These are phyloP conservation scores for Aspergillus sp. DNA, from an alignment of 2,329 filamentous ascomycete species.

Conservation along the genomic window DNA sequence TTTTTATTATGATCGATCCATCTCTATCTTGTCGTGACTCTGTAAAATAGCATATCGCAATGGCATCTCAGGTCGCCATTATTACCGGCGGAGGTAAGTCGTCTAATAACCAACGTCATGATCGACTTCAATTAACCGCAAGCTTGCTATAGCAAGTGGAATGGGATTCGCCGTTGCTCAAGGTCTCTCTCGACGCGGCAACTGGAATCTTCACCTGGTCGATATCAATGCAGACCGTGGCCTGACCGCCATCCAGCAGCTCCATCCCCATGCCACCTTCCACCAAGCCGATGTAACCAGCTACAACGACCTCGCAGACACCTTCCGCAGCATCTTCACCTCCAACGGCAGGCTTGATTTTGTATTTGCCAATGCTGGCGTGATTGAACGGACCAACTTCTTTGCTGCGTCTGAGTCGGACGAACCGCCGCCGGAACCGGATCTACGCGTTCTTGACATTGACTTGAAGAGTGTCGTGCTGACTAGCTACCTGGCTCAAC, in stretches of 20 bases:
- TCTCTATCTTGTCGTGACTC: no score
- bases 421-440: constrained; percentile 19
- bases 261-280: constrained; percentile 29
- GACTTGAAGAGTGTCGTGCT: constrained; percentile 38
- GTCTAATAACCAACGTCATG: neutral
- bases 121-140: neutral
- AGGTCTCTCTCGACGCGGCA: constrained; percentile 31
- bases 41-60: neutral
- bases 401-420: constrained; percentile 15
- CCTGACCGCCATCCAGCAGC: constrained; percentile 17
- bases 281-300: constrained; percentile 24
- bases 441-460: constrained; percentile 34
- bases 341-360: constrained; percentile 39
- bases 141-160: constrained; percentile 29
- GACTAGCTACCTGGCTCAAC: constrained; percentile 36
- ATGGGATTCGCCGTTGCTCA: constrained; percentile 42
- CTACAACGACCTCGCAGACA: constrained; percentile 27
- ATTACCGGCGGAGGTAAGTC: constrained; percentile 14
- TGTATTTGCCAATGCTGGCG: constrained; percentile 47
- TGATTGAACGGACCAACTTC: constrained; percentile 39
- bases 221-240: constrained; percentile 37
- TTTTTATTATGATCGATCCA: no score
- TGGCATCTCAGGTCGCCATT: constrained; percentile 8
- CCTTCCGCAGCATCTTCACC: constrained; percentile 36
- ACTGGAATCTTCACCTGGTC: constrained; percentile 40